A percentile compares a stretch with the other conserved stretches of the same genome.
Conservation (phyloP, 2,329 filamentous ascomycete genomes). For the Colletotrichum liaoningense region DNA sequence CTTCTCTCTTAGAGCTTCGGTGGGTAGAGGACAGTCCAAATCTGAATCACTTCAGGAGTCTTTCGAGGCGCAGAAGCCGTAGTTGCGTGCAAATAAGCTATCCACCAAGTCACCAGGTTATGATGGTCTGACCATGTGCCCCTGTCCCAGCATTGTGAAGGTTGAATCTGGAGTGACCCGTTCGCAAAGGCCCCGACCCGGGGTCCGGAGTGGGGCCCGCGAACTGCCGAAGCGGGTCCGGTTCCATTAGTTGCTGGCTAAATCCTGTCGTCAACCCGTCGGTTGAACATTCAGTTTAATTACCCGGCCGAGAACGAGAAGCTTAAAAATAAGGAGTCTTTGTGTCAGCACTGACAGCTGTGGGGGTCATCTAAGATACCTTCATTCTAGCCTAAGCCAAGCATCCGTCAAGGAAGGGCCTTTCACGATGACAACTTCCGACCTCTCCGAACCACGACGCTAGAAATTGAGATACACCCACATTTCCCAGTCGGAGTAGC, state of each 20-base stretch:
- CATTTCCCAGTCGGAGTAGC: too few species aligned
- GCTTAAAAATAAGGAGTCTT: background rate
- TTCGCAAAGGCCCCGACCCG: background rate
- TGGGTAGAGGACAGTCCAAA: too few species aligned
- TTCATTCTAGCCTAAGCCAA: background rate
- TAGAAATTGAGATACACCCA: background rate
- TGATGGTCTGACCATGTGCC: background rate
- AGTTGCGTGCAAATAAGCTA: background rate
- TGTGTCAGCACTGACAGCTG: background rate
- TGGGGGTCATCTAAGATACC: background rate
- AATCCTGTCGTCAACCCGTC: background rate
- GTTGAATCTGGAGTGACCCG: background rate
- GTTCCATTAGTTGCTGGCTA: background rate
- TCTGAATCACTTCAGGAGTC: too few species aligned
- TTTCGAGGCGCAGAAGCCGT: background rate
- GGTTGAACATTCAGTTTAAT: background rate
- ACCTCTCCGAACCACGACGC: background rate
- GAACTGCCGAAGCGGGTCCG: conserved; percentile 19
- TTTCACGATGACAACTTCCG: background rate
- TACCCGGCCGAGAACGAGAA: background rate
- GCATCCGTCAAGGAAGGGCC: background rate
- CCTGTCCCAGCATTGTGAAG: background rate
- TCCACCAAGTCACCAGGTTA: too few species aligned
- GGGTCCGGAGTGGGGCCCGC: background rate
- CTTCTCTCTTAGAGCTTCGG: too few species aligned